phyloP scores from a whole-genome alignment of 179 eudicot species.

The Spinacia oleracea region DNA sequence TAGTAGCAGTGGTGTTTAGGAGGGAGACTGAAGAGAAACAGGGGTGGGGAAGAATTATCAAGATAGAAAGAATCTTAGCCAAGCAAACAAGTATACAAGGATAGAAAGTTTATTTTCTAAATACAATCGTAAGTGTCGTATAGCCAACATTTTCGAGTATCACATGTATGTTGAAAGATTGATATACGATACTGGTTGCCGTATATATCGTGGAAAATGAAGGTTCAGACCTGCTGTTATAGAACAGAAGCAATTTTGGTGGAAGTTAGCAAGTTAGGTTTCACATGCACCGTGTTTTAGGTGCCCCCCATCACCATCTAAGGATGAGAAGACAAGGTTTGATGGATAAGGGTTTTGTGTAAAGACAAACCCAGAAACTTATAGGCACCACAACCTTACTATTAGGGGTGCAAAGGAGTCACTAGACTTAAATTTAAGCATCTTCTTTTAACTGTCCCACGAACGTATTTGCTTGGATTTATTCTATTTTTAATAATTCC shows the following conservation, averaged over 20 bases:
- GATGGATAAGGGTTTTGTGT: conserved; percentile 8
- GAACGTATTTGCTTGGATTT: conserved; percentile 1
- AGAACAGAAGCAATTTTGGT: conserved; percentile 10
- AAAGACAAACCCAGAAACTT: neutral
- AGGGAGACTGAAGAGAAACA: neutral
- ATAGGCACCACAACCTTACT: neutral
- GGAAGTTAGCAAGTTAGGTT: conserved; percentile 9
- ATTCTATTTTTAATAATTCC: neutral
- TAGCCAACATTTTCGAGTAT: neutral
- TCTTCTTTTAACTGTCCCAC: neutral
- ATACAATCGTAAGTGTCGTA: neutral
- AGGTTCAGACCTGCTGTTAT: neutral
- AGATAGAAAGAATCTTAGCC: neutral
- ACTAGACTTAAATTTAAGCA: neutral
- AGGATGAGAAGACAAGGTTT: neutral
- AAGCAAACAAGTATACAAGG: neutral
- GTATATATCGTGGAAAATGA: neutral
- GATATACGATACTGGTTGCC: neutral
- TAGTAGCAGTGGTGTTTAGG: neutral
- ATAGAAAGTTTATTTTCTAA: neutral
- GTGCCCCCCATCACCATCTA: neutral
- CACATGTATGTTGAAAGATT: neutral
- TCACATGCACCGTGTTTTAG: conserved; percentile 18
- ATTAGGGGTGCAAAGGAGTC: neutral
- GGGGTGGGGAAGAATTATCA: neutral